Evolutionary conservation across 805 yeast species (phyloP).

Genomic region (Spathaspora passalidarum): DNA sequence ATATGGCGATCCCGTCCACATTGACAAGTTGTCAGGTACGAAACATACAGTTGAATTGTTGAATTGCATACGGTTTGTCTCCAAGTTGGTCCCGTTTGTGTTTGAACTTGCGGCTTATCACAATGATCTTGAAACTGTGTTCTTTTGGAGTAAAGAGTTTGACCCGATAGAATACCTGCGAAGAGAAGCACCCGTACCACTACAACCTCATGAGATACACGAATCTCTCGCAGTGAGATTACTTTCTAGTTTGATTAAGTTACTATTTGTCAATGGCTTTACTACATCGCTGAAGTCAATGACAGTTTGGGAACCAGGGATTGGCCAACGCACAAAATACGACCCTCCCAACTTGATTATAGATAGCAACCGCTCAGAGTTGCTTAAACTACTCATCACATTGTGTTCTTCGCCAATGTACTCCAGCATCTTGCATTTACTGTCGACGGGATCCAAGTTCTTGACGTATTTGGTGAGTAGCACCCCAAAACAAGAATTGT

Average conservation of each 20-base stretch:
- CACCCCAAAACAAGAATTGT: slow-evolving; percentile 45
- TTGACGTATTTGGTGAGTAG: slow-evolving; percentile 52
- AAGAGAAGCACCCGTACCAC: background rate
- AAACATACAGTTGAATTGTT: slow-evolving; percentile 42
- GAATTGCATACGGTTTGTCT: slow-evolving; percentile 62
- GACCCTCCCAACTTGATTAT: slow-evolving; percentile 26
- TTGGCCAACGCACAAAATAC: slow-evolving; percentile 46
- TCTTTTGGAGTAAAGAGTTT: slow-evolving; percentile 19
- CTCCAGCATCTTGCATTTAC: slow-evolving; percentile 46
- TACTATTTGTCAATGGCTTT: slow-evolving; percentile 58
- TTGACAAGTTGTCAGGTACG: slow-evolving; percentile 13
- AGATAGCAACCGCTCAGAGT: slow-evolving; percentile 66
- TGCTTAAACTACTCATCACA: slow-evolving; percentile 58
- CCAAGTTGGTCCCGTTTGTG: slow-evolving; percentile 62
- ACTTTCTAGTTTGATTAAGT: slow-evolving; percentile 27
- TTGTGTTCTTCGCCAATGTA: slow-evolving; percentile 56
- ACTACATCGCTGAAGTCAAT: slow-evolving; percentile 31
- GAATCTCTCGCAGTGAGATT: slow-evolving; percentile 10
- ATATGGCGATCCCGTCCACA: background rate
- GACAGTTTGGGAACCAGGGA: slow-evolving; percentile 77
- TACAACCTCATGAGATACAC: background rate
- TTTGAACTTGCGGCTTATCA: slow-evolving; percentile 48
- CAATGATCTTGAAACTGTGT: slow-evolving; percentile 22
- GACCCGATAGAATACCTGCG: slow-evolving; percentile 8
- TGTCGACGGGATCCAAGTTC: slow-evolving; percentile 57